Base-by-base conservation (phyloP, 805 yeast species). In the Candida manassasensis region DNA sequence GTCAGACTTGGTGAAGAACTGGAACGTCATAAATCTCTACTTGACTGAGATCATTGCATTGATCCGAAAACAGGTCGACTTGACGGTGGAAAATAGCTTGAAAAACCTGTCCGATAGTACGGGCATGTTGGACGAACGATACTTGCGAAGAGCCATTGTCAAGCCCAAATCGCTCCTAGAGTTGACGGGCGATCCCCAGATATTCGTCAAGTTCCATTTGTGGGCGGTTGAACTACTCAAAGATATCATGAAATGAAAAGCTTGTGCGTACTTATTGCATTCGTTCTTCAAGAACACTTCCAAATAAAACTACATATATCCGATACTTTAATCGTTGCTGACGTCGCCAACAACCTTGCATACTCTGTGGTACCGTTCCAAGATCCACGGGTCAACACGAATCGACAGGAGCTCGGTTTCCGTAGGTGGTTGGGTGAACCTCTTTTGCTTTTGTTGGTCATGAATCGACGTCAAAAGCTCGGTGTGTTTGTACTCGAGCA, bases 201-300 rank as follows among this genome's bases (percentile, higher is more conserved):
- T 77, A 8, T 73, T 81, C 41, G 65, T 77, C 14, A 71, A 75
- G 41, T 55, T 81, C 9, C 90, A 82, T 51, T 53, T 78, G 8
- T 80, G 87, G 81, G 81, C 79, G 17, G 51, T 77, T 0, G 75
- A 69, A 36, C 49, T 82, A 16, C 48, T 79, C 13, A 63, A 61
- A 29, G 61, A 56, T 33, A 19, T 19, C 22, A 7, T 19, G 10
- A 19, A 19, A 19, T 19, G 10, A n/a, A n/a, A n/a, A n/a, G n/a
- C n/a, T n/a, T n/a, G n/a, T n/a, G n/a, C n/a, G n/a, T n/a, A n/a
- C n/a, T n/a, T n/a, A n/a, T n/a, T n/a, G n/a, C n/a, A n/a, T n/a
- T n/a, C n/a, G n/a, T n/a, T n/a, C n/a, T n/a, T n/a, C n/a, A n/a
- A n/a, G n/a, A n/a, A n/a, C n/a, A n/a, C n/a, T n/a, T n/a, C n/a